Evolutionary conservation across 2,329 filamentous ascomycete species (phyloP).

Genomic region (Penicillium corylophilum): DNA sequence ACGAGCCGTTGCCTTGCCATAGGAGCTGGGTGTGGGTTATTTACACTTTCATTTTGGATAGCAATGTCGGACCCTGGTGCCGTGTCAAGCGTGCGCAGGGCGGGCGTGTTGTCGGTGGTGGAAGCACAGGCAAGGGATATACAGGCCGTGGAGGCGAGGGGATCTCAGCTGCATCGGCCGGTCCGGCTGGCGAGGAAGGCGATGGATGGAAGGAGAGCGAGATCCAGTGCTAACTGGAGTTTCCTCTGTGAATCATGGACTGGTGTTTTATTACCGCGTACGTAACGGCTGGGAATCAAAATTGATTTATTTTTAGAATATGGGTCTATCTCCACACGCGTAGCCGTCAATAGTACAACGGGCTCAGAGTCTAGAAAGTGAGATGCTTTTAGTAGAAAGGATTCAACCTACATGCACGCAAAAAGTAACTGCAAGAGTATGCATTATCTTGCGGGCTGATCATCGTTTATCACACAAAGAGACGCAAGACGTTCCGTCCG

Average conservation of each 20-base stretch:
- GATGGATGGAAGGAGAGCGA: constrained; percentile 68
- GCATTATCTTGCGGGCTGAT: constrained; percentile 13
- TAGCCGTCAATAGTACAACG: background rate
- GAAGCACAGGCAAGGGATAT: constrained; percentile 18
- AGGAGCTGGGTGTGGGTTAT: constrained; percentile 90
- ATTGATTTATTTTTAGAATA: background rate
- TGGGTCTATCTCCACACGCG: background rate
- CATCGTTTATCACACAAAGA: constrained; percentile 22
- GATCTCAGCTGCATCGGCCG: constrained; percentile 45
- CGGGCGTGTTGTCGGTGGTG: constrained; percentile 57
- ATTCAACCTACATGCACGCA: background rate
- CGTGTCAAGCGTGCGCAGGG: constrained; percentile 89
- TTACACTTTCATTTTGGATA: constrained; percentile 93
- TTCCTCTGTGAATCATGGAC: background rate
- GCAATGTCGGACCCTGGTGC: constrained; percentile 84
- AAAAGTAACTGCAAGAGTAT: constrained; percentile 6
- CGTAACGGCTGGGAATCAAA: background rate
- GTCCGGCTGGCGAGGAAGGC: constrained; percentile 47
- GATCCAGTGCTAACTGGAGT: constrained; percentile 60
- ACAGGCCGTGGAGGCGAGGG: constrained; percentile 44
- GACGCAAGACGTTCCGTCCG: constrained; percentile 22
- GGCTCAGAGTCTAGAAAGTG: background rate
- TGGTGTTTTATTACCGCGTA: constrained; percentile 4
- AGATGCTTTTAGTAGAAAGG: background rate
- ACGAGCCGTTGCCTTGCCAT: constrained; percentile 80